Evolutionary conservation across 306 rosid genomes (phyloP).

Genomic region (Dryas drummondii): DNA sequence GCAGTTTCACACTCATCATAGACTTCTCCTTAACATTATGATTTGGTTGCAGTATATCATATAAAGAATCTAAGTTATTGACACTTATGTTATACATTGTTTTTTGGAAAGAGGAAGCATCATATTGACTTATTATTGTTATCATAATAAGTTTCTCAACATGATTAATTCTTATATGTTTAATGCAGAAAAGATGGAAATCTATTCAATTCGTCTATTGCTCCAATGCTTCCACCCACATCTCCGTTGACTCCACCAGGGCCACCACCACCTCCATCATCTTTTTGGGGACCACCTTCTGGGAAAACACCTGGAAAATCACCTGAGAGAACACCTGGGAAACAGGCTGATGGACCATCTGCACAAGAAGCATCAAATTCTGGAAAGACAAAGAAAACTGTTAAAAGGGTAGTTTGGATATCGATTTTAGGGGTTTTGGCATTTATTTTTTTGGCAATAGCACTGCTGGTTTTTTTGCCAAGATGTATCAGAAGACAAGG

Average conservation of each 20-base stretch:
- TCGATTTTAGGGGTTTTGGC: conserved; percentile 55
- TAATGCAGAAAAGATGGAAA: conserved; percentile 81
- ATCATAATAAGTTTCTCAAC: not conserved
- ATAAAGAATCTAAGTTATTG: not conserved
- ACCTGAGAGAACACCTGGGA: conserved; percentile 48
- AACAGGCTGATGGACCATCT: conserved; percentile 63
- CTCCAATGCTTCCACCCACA: conserved; percentile 53
- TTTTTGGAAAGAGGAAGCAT: not conserved
- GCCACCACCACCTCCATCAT: conserved; percentile 29
- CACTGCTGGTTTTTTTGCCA: conserved; percentile 58
- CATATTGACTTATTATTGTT: not conserved
- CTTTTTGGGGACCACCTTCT: conserved; percentile 28
- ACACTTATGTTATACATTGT: conserved; percentile 17
- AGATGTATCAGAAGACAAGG: conserved; percentile 52
- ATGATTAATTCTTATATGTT: conserved; percentile 24
- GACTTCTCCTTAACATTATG: conserved; percentile 4
- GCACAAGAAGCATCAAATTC: conserved; percentile 51
- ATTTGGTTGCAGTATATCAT: not conserved
- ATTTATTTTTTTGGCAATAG: conserved; percentile 53
- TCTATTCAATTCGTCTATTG: conserved; percentile 55
- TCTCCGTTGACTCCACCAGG: conserved; percentile 34
- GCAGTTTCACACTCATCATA: conserved; percentile 19
- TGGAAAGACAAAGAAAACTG: conserved; percentile 44
- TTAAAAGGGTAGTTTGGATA: conserved; percentile 70
- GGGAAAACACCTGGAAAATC: conserved; percentile 38